Percentiles rank a stretch among this genome's conserved stretches.
phyloP scores from a whole-genome alignment of 2,329 filamentous ascomycete genomes.

The Xylariales sp. region DNA sequence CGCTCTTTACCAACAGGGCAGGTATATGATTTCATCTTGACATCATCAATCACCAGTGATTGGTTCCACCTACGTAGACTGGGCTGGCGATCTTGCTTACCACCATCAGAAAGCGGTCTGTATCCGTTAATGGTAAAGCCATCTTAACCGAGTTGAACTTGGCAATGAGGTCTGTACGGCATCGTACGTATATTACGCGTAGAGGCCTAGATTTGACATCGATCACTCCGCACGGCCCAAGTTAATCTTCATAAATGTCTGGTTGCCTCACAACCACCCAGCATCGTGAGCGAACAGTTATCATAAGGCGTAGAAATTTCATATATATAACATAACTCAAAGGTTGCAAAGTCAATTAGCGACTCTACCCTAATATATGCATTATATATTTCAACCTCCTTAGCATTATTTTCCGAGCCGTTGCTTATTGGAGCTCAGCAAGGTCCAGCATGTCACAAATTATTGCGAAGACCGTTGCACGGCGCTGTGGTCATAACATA shows the following conservation, averaged over 20 bases:
- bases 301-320: not conserved
- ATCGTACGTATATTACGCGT: slow-evolving; percentile 3
- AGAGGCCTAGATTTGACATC: slow-evolving; percentile 10
- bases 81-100: slow-evolving; percentile 22
- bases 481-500: slow-evolving; percentile 15
- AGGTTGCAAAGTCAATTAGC: not conserved
- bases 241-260: too few species aligned
- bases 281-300: slow-evolving; percentile 9
- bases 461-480: slow-evolving; percentile 11
- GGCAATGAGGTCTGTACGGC: not conserved
- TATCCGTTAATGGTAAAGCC: not conserved
- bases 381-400: not conserved
- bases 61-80: slow-evolving; percentile 3
- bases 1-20: too few species aligned
- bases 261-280: not conserved
- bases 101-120: not conserved
- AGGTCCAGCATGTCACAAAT: slow-evolving; percentile 27
- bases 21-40: slow-evolving; percentile 34
- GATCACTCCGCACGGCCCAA: not conserved
- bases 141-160: not conserved
- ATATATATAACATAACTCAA: slow-evolving; percentile 1
- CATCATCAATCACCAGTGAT: slow-evolving; percentile 19
- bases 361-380: not conserved
- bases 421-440: slow-evolving; percentile 8
- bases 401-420: not conserved